These are phyloP conservation scores for Rhizophagus clarus DNA, from an alignment of 192 early-diverging fungal genomes.

Conservation along the genomic window DNA sequence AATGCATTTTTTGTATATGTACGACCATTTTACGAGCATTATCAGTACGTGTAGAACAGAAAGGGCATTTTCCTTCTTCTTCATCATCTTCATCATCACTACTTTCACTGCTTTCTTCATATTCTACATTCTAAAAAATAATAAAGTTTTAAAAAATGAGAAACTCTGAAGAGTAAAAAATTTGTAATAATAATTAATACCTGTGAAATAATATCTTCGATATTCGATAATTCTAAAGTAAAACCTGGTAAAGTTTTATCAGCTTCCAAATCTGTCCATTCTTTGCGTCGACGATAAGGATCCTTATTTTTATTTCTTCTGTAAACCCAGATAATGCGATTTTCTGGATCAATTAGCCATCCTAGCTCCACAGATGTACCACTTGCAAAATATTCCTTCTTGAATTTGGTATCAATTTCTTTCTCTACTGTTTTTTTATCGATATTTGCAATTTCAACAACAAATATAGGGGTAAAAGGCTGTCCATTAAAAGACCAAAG, in stretches of 20 bases:
- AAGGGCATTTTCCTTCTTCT: too few relatives aligned
- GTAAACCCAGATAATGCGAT: slow-evolving; percentile 16
- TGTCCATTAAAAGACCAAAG: too few relatives aligned
- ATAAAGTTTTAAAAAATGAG: too few relatives aligned
- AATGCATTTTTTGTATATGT: too few relatives aligned
- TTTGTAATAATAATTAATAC: background rate
- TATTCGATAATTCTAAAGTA: slow-evolving; percentile 5
- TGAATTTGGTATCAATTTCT: background rate
- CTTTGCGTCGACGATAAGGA: background rate
- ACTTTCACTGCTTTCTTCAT: too few relatives aligned
- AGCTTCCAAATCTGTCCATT: slow-evolving; percentile 20
- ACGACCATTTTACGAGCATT: too few relatives aligned
- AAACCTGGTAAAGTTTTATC: slow-evolving; percentile 26
- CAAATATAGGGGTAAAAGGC: too few relatives aligned
- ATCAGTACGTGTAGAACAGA: too few relatives aligned
- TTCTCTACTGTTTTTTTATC: background rate
- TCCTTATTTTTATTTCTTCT: background rate
- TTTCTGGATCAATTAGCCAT: slow-evolving; percentile 15
- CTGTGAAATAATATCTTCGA: slow-evolving; percentile 25
- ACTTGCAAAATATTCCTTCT: background rate
- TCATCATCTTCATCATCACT: too few relatives aligned
- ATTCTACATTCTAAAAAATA: too few relatives aligned
- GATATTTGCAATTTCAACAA: too few relatives aligned
- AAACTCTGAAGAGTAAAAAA: too few relatives aligned
- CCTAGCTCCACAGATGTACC: slow-evolving; percentile 20